Percentiles rank a stretch among this genome's conserved stretches.
Conservation (phyloP, 768 basidiomycete species). For the Cystofilobasidium ferigula region DNA sequence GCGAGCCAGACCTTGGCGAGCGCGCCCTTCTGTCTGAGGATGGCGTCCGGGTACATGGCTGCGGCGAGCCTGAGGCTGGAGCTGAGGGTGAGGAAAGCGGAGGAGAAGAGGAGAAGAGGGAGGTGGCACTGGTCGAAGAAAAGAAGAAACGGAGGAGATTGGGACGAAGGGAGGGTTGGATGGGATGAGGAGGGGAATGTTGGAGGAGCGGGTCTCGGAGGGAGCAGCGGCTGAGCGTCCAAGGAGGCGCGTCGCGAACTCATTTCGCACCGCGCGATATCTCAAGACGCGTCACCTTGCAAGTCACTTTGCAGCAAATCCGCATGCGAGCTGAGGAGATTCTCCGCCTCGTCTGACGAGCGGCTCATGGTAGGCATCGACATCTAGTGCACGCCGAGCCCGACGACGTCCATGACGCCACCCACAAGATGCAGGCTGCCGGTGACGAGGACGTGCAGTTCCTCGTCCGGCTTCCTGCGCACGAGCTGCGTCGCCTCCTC, state of each 20-base stretch:
- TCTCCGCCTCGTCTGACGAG: too few species aligned
- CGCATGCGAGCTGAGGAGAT: too few species aligned
- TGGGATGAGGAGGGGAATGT: too few species aligned
- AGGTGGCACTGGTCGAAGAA: too few species aligned
- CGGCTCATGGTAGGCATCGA: too few species aligned
- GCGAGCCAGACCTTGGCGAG: conserved; percentile 97
- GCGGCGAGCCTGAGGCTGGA: too few species aligned
- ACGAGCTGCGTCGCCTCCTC: conserved; percentile 73
- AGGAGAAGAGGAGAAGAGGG: background rate
- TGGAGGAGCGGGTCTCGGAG: background rate
- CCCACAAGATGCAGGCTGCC: conserved; percentile 92
- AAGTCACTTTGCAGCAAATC: too few species aligned
- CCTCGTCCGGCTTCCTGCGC: conserved; percentile 35
- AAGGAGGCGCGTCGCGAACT: too few species aligned
- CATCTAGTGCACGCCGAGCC: conserved; percentile 41
- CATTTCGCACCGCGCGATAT: too few species aligned
- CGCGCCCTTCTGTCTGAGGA: conserved; percentile 84
- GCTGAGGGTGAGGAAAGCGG: background rate
- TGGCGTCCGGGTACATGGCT: conserved; percentile 82
- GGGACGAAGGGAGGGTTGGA: too few species aligned
- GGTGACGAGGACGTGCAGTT: conserved; percentile 62
- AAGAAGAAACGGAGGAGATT: too few species aligned
- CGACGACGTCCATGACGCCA: conserved; percentile 83
- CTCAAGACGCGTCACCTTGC: too few species aligned
- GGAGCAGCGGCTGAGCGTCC: background rate